These are phyloP conservation scores for Irpex sp. DNA, from an alignment of 1,284 basidiomycete genomes.

Conservation along the genomic window DNA sequence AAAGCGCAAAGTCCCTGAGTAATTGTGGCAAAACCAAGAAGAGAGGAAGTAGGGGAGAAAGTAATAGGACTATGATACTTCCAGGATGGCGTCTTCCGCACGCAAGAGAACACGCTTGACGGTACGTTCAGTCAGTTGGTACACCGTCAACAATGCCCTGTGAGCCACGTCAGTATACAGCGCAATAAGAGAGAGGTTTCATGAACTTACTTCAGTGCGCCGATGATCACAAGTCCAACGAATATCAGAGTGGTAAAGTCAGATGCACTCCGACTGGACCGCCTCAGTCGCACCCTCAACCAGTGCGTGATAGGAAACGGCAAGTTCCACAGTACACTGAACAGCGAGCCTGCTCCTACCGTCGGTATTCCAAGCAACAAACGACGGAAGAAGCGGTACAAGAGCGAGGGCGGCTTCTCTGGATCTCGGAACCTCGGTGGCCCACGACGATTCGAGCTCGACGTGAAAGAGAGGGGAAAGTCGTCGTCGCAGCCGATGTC, in stretches of 20 bases:
- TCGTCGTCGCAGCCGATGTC: slow-evolving; percentile 50
- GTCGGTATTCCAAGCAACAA: slow-evolving; percentile 74
- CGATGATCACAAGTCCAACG: slow-evolving; percentile 57
- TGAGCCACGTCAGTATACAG: not conserved
- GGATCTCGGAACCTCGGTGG: slow-evolving; percentile 10
- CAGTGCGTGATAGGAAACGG: slow-evolving; percentile 59
- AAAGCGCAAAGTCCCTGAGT: not conserved
- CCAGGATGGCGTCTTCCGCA: slow-evolving; percentile 76
- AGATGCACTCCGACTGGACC: slow-evolving; percentile 45
- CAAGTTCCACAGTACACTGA: slow-evolving; percentile 63
- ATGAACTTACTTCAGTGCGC: slow-evolving; percentile 54
- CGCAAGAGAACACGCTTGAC: slow-evolving; percentile 61
- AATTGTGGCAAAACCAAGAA: not conserved
- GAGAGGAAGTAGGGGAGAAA: not conserved
- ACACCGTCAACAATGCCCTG: slow-evolving; percentile 70
- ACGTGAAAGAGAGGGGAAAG: slow-evolving; percentile 19
- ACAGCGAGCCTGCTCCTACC: slow-evolving; percentile 70
- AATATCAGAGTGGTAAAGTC: slow-evolving; percentile 67
- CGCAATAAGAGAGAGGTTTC: not conserved
- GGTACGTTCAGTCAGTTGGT: slow-evolving; percentile 54
- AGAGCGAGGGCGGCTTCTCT: slow-evolving; percentile 37
- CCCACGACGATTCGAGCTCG: not conserved
- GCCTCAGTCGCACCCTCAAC: slow-evolving; percentile 57
- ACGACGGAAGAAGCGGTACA: slow-evolving; percentile 56
- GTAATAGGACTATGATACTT: slow-evolving; percentile 39